Conservation (phyloP, 2,329 filamentous ascomycete genomes). For the Phialophora macrospora region DNA sequence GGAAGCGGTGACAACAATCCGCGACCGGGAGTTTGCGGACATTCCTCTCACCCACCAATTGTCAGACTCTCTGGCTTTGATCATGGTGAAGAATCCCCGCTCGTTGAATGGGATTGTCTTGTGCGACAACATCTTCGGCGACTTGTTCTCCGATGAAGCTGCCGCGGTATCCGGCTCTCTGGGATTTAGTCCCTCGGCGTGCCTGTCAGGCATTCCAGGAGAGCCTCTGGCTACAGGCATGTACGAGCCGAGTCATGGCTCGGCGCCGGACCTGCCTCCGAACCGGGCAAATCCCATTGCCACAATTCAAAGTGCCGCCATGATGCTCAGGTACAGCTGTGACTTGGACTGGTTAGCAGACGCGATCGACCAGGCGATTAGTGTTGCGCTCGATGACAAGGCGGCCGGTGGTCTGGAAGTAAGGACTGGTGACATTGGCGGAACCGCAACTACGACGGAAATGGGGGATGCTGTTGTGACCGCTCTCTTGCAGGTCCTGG, state of each 20-base stretch:
- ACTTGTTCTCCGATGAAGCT: conserved; percentile 91
- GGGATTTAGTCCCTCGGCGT: conserved; percentile 83
- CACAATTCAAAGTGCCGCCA: conserved; percentile 84
- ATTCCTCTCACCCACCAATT: conserved; percentile 81
- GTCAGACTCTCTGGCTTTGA: conserved; percentile 88
- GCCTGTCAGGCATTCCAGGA: conserved; percentile 75
- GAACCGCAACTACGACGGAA: conserved; percentile 69
- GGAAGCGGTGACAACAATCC: conserved; percentile 78
- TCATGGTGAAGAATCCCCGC: conserved; percentile 87
- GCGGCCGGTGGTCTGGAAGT: conserved; percentile 54
- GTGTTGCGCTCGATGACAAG: conserved; percentile 69
- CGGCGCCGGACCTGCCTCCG: conserved; percentile 53
- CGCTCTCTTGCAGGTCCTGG: conserved; percentile 18
- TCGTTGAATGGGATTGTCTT: conserved; percentile 84
- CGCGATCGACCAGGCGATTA: conserved; percentile 78
- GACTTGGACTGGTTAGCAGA: conserved; percentile 74
- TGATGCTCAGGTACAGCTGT: conserved; percentile 92
- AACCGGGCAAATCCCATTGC: conserved; percentile 88
- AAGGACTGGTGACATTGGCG: conserved; percentile 80
- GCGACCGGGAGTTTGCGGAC: conserved; percentile 81
- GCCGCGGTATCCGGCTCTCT: conserved; percentile 86
- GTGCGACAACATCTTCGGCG: conserved; percentile 88
- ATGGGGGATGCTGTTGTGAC: conserved; percentile 72
- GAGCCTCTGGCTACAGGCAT: conserved; percentile 69
- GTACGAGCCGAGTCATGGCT: conserved; percentile 88